Evolutionary conservation across 768 basidiomycete genomes (phyloP), one percentile per base, ranked within the genome.

Genomic region (Mycena kentingensis): DNA sequence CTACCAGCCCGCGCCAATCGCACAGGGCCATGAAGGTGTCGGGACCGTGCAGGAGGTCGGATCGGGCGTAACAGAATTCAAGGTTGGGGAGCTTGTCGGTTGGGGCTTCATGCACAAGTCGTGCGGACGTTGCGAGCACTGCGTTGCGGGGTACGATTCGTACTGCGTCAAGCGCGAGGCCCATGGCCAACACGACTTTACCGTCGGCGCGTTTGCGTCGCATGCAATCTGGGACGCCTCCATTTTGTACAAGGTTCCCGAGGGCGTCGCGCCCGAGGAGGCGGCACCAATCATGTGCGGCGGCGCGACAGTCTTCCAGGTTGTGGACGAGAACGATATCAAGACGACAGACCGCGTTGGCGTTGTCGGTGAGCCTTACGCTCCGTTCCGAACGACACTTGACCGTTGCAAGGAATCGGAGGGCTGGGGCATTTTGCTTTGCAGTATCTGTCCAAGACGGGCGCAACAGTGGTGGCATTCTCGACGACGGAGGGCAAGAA

Each of bases 381-480:
- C n/a, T n/a, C n/a, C n/a, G n/a, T n/a, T n/a, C n/a, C n/a, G n/a
- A n/a, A n/a, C n/a, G n/a, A n/a, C n/a, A n/a, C n/a, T n/a, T n/a
- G n/a, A n/a, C n/a, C n/a, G n/a, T n/a, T n/a, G n/a, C n/a, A n/a
- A n/a, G n/a, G n/a, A n/a, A 13, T 74, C 18, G 73, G 72, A 2
- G 72, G 72, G 11, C 67, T 73, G 22, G 72, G 72, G 8, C 71
- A 73, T 43, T 68, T 73, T 29, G 70, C 68, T 7, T 69, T 73
- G 37, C 72, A 73, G 48, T 73, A 72, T 46, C 68, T 71, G 4
- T 52, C 67, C 29, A 73, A 70, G 56, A 73, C 73, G 72, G 72
- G 72, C 8, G 73, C 68, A 24, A 65, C 68, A 5, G 72, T 73
- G 6, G 69, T 72, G 51, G 72, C 65, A 5, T 66, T 73, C 26